phyloP scores from a whole-genome alignment of 73 alveolate genomes.

The Stentor coeruleus region DNA sequence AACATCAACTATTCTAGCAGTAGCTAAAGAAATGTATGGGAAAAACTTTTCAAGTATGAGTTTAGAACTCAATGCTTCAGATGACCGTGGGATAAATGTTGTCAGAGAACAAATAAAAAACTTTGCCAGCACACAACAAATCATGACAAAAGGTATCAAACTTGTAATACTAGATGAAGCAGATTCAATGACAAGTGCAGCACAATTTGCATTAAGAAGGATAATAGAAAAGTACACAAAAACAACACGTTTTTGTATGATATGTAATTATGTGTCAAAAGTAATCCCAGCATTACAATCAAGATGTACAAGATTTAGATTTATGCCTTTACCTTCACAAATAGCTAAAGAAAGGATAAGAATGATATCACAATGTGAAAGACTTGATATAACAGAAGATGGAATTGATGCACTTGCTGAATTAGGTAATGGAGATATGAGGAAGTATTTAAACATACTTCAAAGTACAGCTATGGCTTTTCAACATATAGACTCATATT shows the following conservation, averaged over 20 bases:
- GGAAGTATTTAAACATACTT: constrained; percentile 89
- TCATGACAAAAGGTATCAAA: constrained; percentile 67
- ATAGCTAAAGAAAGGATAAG: constrained; percentile 51
- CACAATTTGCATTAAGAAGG: constrained; percentile 94
- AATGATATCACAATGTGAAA: constrained; percentile 69
- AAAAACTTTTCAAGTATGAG: constrained; percentile 65
- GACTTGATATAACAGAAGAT: constrained; percentile 43
- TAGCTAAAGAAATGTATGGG: constrained; percentile 81
- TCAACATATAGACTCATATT: constrained; percentile 52
- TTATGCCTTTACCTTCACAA: constrained; percentile 72
- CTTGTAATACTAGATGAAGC: constrained; percentile 95
- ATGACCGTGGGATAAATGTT: constrained; percentile 92
- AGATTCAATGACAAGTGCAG: constrained; percentile 94
- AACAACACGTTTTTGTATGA: constrained; percentile 91
- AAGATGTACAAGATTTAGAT: constrained; percentile 94
- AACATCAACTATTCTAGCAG: constrained; percentile 79
- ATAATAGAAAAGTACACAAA: constrained; percentile 93
- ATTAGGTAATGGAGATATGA: constrained; percentile 95
- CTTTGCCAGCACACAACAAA: constrained; percentile 72
- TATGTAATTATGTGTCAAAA: constrained; percentile 92
- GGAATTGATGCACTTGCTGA: constrained; percentile 68
- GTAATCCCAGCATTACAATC: constrained; percentile 94
- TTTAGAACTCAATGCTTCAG: constrained; percentile 93
- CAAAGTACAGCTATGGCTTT: constrained; percentile 75
- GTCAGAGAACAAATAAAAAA: constrained; percentile 88